Conservation (phyloP, 2,329 filamentous ascomycete species). For the Verticillium isaacii region DNA sequence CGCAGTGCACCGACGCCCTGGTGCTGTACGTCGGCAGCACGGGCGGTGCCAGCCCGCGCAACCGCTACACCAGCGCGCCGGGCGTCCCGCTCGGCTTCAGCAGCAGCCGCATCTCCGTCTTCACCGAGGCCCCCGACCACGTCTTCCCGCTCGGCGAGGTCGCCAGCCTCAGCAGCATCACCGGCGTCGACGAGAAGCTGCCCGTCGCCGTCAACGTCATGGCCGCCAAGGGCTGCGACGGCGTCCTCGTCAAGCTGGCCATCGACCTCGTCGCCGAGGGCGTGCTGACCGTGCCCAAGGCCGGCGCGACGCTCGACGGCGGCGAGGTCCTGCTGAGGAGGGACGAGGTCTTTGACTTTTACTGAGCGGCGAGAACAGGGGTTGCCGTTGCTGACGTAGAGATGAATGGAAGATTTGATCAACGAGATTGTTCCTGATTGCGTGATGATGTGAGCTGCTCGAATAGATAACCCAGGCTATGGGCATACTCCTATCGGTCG, state of each 20-base stretch:
- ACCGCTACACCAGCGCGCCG: slow-evolving; percentile 31
- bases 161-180: slow-evolving; percentile 27
- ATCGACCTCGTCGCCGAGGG: slow-evolving; percentile 44
- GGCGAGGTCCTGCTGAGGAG: slow-evolving; percentile 17
- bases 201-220: slow-evolving; percentile 55
- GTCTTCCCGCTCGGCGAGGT: slow-evolving; percentile 38
- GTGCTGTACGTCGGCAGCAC: slow-evolving; percentile 19
- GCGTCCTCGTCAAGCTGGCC: slow-evolving; percentile 49
- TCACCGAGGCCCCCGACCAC: slow-evolving; percentile 32
- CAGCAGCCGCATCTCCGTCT: slow-evolving; percentile 26
- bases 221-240: slow-evolving; percentile 56
- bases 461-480: no score
- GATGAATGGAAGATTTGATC: not conserved
- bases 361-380: not conserved
- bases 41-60: slow-evolving; percentile 8
- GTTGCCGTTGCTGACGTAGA: no score
- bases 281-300: slow-evolving; percentile 37
- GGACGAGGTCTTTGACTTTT: not conserved
- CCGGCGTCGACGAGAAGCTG: slow-evolving; percentile 40
- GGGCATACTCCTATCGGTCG: no score
- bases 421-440: no score
- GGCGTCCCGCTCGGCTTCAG: slow-evolving; percentile 41
- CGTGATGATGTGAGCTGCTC: no score
- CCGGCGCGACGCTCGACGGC: slow-evolving; percentile 28
- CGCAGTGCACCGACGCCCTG: slow-evolving; percentile 24